phyloP scores from a whole-genome alignment of 805 yeast species.

The Yueomyces sinensis region DNA sequence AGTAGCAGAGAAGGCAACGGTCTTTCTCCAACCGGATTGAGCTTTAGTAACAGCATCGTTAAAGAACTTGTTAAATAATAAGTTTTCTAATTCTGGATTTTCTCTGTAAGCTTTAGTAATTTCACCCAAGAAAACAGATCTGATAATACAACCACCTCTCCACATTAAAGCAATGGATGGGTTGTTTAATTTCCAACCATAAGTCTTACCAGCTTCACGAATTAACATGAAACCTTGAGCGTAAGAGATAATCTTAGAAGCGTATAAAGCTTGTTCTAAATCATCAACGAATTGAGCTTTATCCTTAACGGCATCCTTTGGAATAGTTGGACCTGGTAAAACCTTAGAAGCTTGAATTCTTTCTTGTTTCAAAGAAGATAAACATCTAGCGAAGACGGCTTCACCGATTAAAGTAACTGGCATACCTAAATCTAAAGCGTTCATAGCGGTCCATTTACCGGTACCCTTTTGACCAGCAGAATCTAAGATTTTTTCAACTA shows the following conservation, averaged over 20 bases:
- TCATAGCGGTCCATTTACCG: slow-evolving; percentile 99
- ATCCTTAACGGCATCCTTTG: slow-evolving; percentile 55
- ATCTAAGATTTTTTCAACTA: slow-evolving; percentile 93
- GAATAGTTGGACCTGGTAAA: slow-evolving; percentile 65
- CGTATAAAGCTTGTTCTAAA: slow-evolving; percentile 95
- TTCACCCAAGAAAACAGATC: slow-evolving; percentile 96
- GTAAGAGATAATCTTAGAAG: slow-evolving; percentile 95
- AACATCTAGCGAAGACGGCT: slow-evolving; percentile 94
- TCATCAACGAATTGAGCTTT: slow-evolving; percentile 77
- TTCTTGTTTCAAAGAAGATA: slow-evolving; percentile 85
- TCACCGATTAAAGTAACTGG: slow-evolving; percentile 98
- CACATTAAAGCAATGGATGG: slow-evolving; percentile 98
- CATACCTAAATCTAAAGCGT: slow-evolving; percentile 94
- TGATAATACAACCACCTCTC: slow-evolving; percentile 99
- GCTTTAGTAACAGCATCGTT: slow-evolving; percentile 83
- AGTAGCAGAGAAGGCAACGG: slow-evolving; percentile 62
- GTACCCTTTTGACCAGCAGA: slow-evolving; percentile 99
- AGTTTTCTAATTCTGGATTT: slow-evolving; percentile 86
- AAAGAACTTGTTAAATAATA: slow-evolving; percentile 93
- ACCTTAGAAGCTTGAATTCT: slow-evolving; percentile 74
- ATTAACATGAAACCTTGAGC: slow-evolving; percentile 99
- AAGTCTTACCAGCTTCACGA: slow-evolving; percentile 95
- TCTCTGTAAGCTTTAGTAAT: slow-evolving; percentile 93
- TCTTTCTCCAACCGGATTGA: slow-evolving; percentile 89
- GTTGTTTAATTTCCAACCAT: slow-evolving; percentile 94